These are phyloP conservation scores for Cytauxzoon felis DNA, from an alignment of 169 alveolate genomes.

Conservation along the genomic window DNA sequence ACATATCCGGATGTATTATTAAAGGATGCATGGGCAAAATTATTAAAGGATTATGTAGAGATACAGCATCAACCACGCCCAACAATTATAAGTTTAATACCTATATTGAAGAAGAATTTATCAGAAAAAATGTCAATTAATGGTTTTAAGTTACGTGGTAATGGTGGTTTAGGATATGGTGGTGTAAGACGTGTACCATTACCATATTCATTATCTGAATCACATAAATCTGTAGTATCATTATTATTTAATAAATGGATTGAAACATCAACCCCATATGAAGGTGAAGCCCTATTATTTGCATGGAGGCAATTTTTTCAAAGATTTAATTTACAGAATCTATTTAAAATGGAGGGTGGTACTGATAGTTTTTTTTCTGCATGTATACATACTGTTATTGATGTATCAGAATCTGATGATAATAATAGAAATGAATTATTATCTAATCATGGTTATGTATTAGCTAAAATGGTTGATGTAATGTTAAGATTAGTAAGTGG, in stretches of 20 bases:
- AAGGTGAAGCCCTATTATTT: slow-evolving; percentile 56
- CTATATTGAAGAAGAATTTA: slow-evolving; percentile 30
- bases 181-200: slow-evolving; percentile 69
- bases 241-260: slow-evolving; percentile 67
- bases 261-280: slow-evolving; percentile 54
- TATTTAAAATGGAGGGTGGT: slow-evolving; percentile 81
- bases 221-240: slow-evolving; percentile 67
- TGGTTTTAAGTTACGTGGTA: slow-evolving; percentile 13
- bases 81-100: slow-evolving; percentile 44
- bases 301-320: slow-evolving; percentile 79
- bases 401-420: neutral
- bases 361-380: slow-evolving; percentile 82
- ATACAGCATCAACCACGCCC: slow-evolving; percentile 40
- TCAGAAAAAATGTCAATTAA: slow-evolving; percentile 6
- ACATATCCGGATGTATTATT: slow-evolving; percentile 42
- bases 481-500: slow-evolving; percentile 83
- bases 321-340: slow-evolving; percentile 79
- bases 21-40: slow-evolving; percentile 55
- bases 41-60: slow-evolving; percentile 53
- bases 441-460: too few species aligned
- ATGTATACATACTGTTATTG: slow-evolving; percentile 77
- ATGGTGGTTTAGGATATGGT: slow-evolving; percentile 66
- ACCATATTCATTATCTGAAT: slow-evolving; percentile 65
- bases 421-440: neutral
- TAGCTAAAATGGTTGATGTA: slow-evolving; percentile 79